phyloP scores from a whole-genome alignment of 495 filamentous ascomycete species.

The Cudoniella acicularis region DNA sequence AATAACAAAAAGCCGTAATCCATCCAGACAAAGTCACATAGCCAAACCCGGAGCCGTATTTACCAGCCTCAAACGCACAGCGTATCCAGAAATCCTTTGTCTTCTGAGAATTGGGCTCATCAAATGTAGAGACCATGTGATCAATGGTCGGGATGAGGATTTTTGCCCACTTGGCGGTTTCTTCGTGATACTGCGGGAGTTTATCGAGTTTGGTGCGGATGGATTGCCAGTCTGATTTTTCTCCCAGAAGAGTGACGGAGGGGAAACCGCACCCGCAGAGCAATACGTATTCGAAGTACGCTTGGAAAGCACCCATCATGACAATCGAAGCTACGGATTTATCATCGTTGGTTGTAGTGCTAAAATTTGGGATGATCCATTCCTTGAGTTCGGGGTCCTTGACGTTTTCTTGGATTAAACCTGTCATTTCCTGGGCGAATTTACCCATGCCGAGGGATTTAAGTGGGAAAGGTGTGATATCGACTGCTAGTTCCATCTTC shows the following conservation, averaged over 20 bases:
- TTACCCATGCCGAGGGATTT: background rate
- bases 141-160: background rate
- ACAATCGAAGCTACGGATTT: conserved; percentile 32
- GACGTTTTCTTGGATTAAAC: background rate
- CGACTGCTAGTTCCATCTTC: conserved; percentile 22
- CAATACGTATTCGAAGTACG: conserved; percentile 40
- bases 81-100: background rate
- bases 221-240: conserved; percentile 35
- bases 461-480: background rate
- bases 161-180: background rate
- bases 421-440: background rate
- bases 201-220: conserved; percentile 36
- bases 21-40: conserved; percentile 31
- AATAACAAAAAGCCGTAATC: conserved; percentile 38
- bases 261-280: conserved; percentile 42
- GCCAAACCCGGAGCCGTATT: conserved; percentile 26
- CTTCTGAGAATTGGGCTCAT: background rate
- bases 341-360: background rate
- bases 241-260: conserved; percentile 44
- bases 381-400: background rate
- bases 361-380: background rate
- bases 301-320: conserved; percentile 44
- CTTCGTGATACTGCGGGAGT: background rate
- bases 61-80: too few relatives aligned
- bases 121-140: background rate